Base-by-base conservation (phyloP, 148 eudicot genomes). In the Persicaria tinctoria region DNA sequence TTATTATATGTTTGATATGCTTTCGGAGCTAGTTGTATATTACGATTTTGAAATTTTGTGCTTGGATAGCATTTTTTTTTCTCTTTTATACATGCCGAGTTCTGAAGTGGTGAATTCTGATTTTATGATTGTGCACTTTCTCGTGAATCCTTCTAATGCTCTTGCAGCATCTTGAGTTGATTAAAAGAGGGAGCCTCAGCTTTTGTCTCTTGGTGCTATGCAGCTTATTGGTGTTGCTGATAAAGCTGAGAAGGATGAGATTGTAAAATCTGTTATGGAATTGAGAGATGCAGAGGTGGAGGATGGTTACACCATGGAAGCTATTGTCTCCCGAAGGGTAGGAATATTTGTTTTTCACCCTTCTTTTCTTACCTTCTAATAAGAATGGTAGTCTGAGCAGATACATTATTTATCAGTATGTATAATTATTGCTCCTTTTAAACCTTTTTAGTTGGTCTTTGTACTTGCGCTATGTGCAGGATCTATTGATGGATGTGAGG, bases 221-320 rank as follows among this genome's bases (percentile, higher is more conserved):
- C 91, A 96, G 99, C 84, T 96, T 78, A 79, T 96, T 74, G 99
- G 99, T 73, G 87, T 87, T 83, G 84, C 88, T 78, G 83, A 85
- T 53, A 85, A 79, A 82, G 91, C 99, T 41, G 99, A 92, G 88
- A 92, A 92, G 88, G 99, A 92, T 88, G 94, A 92, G 84, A 87
- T 96, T 79, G 99, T 89, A 18, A 96, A 90, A 86, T 82, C 97
- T 46, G 96, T 90, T 78, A 90, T 90, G 94, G 83, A 89, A 59
- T 87, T 96, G 55, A 90, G 78, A 85, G 87, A 82, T 86, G 88
- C 97, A 47, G 92, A 96, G 82, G 84, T 96, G 70, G 97, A 96
- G 83, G 99, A 90, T 80, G 97, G 97, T 17, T 96, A 87, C 77
- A 86, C 97, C 17, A 79, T 59, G 73, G 97, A 96, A 81, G 93